phyloP scores from a whole-genome alignment of 805 yeast species.

The Metschnikowia amazonensis region DNA sequence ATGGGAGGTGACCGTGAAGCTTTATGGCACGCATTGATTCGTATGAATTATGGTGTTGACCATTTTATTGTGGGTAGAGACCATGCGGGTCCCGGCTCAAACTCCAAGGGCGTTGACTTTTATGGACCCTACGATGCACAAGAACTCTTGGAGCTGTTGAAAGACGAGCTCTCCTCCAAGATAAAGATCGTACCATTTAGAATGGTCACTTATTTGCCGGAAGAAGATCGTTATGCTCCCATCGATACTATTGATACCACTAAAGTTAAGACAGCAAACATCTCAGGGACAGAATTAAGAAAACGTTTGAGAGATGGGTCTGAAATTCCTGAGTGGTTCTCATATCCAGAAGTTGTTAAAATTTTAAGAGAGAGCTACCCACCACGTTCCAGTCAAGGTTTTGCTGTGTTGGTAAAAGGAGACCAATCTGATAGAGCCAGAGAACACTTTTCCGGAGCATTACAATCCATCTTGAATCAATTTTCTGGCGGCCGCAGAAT shows the following conservation, averaged over 20 bases:
- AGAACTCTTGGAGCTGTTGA: slow-evolving; percentile 71
- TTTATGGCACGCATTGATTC: slow-evolving; percentile 95
- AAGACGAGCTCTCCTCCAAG: slow-evolving; percentile 60
- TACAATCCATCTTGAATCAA: slow-evolving; percentile 88
- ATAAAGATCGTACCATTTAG: slow-evolving; percentile 94
- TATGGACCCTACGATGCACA: slow-evolving; percentile 98
- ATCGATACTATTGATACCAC: slow-evolving; percentile 83
- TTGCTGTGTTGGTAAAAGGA: slow-evolving; percentile 60
- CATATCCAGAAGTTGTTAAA: slow-evolving; percentile 92
- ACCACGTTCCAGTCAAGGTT: slow-evolving; percentile 87
- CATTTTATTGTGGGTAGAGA: slow-evolving; percentile 98
- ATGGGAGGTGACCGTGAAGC: slow-evolving; percentile 99
- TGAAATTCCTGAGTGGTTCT: slow-evolving; percentile 94
- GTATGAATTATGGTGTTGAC: slow-evolving; percentile 94
- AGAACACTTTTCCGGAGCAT: slow-evolving; percentile 65
- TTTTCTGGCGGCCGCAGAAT: slow-evolving; percentile 80
- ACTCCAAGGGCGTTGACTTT: slow-evolving; percentile 87
- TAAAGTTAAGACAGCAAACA: slow-evolving; percentile 74
- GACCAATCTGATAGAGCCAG: slow-evolving; percentile 39
- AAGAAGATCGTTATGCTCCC: slow-evolving; percentile 91
- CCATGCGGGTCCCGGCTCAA: slow-evolving; percentile 93
- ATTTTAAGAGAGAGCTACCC: slow-evolving; percentile 91
- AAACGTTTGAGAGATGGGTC: slow-evolving; percentile 81
- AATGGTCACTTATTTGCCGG: slow-evolving; percentile 95
- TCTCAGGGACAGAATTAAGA: slow-evolving; percentile 93